These are phyloP conservation scores for Vaucheria bursata DNA, from an alignment of 352 stramenopile species.

Conservation along the genomic window DNA sequence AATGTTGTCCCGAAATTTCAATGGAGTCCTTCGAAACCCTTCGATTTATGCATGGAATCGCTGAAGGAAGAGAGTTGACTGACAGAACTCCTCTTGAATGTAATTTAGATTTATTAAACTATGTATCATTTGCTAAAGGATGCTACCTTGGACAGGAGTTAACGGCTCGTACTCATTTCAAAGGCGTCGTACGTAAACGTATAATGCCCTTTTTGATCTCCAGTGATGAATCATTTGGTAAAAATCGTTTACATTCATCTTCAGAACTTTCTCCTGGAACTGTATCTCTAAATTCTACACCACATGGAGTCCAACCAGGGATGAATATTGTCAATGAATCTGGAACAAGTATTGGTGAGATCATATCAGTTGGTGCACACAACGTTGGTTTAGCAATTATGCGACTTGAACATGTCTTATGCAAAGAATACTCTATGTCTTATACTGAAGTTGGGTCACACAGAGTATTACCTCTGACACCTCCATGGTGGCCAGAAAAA, in stretches of 20 bases:
- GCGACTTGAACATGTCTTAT: constrained; percentile 29
- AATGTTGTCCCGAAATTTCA: constrained; percentile 6
- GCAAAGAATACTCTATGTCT: neutral
- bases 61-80: constrained; percentile 36
- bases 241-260: neutral
- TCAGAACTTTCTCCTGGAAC: neutral
- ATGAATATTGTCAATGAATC: constrained; percentile 18
- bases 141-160: constrained; percentile 91
- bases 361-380: constrained; percentile 32
- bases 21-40: constrained; percentile 24
- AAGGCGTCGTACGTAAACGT: constrained; percentile 50
- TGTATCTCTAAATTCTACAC: neutral
- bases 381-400: constrained; percentile 43
- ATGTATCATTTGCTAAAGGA: constrained; percentile 81
- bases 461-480: neutral
- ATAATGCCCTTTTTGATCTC: constrained; percentile 36
- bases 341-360: constrained; percentile 15
- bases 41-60: constrained; percentile 26
- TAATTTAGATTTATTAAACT: constrained; percentile 77
- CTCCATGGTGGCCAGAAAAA: constrained; percentile 4
- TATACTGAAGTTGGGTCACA: neutral
- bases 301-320: constrained; percentile 2
- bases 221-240: neutral
- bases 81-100: constrained; percentile 76
- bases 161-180: constrained; percentile 80